Evolutionary conservation across 2,329 filamentous ascomycete species (phyloP).

Genomic region (Fusarium proliferatum): DNA sequence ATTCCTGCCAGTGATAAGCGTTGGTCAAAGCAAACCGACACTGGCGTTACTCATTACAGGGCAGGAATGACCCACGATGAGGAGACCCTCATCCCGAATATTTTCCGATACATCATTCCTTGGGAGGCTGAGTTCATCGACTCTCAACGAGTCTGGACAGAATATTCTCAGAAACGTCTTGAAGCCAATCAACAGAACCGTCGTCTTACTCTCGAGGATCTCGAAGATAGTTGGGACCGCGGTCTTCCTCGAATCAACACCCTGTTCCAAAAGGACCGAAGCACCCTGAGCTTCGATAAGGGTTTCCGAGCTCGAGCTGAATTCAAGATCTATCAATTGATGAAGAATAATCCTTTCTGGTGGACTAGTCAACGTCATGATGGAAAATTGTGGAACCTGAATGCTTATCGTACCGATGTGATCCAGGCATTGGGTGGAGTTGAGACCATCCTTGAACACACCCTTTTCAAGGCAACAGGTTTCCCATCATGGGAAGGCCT

Average conservation of each 20-base stretch:
- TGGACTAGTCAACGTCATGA: constrained; percentile 99
- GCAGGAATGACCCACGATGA: constrained; percentile 98
- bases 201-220: constrained; percentile 90
- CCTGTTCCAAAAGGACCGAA: constrained; percentile 97
- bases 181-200: constrained; percentile 98
- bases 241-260: constrained; percentile 98
- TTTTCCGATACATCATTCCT: constrained; percentile 98
- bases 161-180: constrained; percentile 97
- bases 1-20: constrained; percentile 98
- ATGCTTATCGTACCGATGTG: constrained; percentile 94
- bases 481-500: constrained; percentile 97
- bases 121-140: constrained; percentile 99
- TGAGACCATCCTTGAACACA: constrained; percentile 97
- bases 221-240: constrained; percentile 98
- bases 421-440: constrained; percentile 97
- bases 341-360: constrained; percentile 99
- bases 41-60: constrained; percentile 95
- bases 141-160: constrained; percentile 98
- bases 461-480: constrained; percentile 94
- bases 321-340: constrained; percentile 98
- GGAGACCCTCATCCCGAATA: constrained; percentile 97
- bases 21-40: constrained; percentile 98
- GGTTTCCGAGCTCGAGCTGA: constrained; percentile 95
- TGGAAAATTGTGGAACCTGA: constrained; percentile 96
- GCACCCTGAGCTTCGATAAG: constrained; percentile 97